These are phyloP conservation scores for Backusella mclennaniae DNA, from an alignment of 192 early-diverging fungal species.

Conservation along the genomic window DNA sequence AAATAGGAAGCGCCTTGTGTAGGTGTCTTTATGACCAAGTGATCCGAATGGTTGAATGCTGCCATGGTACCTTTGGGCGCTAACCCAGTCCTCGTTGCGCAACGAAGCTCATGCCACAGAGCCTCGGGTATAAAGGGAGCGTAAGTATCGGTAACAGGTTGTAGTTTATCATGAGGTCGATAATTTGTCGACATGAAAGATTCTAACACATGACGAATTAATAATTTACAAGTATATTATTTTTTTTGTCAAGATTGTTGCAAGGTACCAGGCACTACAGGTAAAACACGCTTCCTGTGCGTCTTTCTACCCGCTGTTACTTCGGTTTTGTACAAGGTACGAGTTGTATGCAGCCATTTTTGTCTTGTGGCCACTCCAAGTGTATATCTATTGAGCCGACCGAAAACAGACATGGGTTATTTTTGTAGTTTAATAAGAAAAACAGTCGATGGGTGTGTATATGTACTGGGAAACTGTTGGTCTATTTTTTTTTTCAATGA, in stretches of 20 bases:
- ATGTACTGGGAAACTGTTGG: neutral
- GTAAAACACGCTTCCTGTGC: conserved; percentile 2
- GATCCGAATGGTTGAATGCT: conserved; percentile 28
- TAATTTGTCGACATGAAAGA: conserved; percentile 17
- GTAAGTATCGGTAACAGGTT: neutral
- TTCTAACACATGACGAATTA: conserved; percentile 10
- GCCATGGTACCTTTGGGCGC: conserved; percentile 12
- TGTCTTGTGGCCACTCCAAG: neutral
- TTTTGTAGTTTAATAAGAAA: neutral
- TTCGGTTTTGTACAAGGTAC: neutral
- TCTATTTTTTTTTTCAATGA: neutral
- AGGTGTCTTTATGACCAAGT: conserved; percentile 39
- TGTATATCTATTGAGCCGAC: neutral
- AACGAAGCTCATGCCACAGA: conserved; percentile 22
- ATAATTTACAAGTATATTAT: neutral
- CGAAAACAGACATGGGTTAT: neutral
- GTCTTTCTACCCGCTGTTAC: neutral
- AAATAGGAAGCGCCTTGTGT: conserved; percentile 42
- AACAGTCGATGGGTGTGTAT: neutral
- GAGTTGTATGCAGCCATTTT: neutral
- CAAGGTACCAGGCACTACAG: conserved; percentile 5
- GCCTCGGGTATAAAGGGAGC: conserved; percentile 8
- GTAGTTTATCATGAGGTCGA: neutral
- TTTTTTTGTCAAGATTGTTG: conserved; percentile 1
- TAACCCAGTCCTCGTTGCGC: conserved; percentile 16